phyloP scores from a whole-genome alignment of 2,329 filamentous ascomycete genomes.

The Xylariales sp. region DNA sequence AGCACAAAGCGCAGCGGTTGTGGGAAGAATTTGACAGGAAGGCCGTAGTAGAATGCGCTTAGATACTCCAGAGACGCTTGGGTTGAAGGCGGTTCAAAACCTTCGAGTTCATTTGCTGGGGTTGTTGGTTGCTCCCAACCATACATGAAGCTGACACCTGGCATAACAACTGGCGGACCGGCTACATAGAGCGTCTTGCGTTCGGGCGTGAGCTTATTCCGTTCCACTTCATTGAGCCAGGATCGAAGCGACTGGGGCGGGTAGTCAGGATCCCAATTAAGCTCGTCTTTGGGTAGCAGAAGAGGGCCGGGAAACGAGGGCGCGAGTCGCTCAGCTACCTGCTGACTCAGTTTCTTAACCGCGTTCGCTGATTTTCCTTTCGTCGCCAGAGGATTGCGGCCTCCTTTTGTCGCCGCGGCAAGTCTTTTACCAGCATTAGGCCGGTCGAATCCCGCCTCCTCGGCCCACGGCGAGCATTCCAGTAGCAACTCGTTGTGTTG shows the following conservation, averaged over 20 bases:
- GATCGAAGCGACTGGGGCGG: conserved; percentile 63
- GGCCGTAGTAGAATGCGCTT: conserved; percentile 63
- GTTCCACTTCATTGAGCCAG: conserved; percentile 59
- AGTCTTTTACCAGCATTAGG: conserved; percentile 45
- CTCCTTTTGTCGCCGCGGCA: conserved; percentile 48
- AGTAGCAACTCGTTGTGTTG: conserved; percentile 42
- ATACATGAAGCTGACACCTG: conserved; percentile 53
- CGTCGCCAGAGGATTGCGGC: conserved; percentile 40
- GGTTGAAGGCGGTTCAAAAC: conserved; percentile 41
- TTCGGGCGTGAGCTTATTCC: conserved; percentile 61
- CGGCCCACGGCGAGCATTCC: conserved; percentile 49
- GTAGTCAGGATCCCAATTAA: conserved; percentile 64
- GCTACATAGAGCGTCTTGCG: conserved; percentile 67
- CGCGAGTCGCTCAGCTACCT: conserved; percentile 38
- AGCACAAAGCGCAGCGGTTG: conserved; percentile 57
- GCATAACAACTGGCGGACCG: conserved; percentile 55
- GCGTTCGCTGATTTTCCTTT: conserved; percentile 24
- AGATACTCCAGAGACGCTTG: conserved; percentile 54
- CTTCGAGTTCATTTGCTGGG: background rate
- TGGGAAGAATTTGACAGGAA: conserved; percentile 60
- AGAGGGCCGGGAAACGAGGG: conserved; percentile 67
- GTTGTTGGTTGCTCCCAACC: conserved; percentile 55
- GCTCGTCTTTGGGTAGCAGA: conserved; percentile 68
- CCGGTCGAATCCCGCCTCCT: conserved; percentile 49
- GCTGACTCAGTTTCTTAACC: conserved; percentile 37